These are phyloP conservation scores for Tephrocybe sp. DNA, from an alignment of 768 basidiomycete species.

Conservation along the genomic window DNA sequence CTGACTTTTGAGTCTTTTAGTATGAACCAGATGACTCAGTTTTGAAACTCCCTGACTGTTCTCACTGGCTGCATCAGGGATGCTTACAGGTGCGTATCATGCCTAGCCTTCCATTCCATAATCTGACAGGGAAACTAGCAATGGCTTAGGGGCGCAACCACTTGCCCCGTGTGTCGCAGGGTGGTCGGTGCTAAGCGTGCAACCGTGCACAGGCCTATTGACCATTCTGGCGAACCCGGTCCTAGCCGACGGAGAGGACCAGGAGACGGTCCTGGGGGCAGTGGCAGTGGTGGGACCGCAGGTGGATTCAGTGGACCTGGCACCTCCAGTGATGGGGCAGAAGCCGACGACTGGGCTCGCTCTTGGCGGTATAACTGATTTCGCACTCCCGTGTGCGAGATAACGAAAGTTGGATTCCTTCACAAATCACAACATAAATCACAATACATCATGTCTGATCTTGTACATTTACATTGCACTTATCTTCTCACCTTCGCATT, in stretches of 20 bases:
- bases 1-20: slow-evolving; percentile 34
- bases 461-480: too few species aligned
- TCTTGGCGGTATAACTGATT: too few species aligned
- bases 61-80: slow-evolving; percentile 79
- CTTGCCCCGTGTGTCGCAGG: slow-evolving; percentile 81
- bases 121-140: too few species aligned
- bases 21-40: slow-evolving; percentile 64
- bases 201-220: background rate
- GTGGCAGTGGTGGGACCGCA: background rate
- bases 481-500: too few species aligned
- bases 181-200: slow-evolving; percentile 33
- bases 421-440: too few species aligned
- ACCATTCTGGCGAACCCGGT: slow-evolving; percentile 11
- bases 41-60: slow-evolving; percentile 66
- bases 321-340: too few species aligned
- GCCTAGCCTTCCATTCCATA: too few species aligned
- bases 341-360: too few species aligned
- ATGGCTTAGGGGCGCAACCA: slow-evolving; percentile 77
- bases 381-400: too few species aligned
- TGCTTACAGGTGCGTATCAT: slow-evolving; percentile 79
- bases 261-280: slow-evolving; percentile 7
- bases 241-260: slow-evolving; percentile 15
- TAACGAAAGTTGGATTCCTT: too few species aligned
- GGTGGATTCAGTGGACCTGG: background rate
- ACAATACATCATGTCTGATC: too few species aligned